Base-by-base conservation (phyloP, 2,329 filamentous ascomycete species). In the Aspergillus alliaceus region DNA sequence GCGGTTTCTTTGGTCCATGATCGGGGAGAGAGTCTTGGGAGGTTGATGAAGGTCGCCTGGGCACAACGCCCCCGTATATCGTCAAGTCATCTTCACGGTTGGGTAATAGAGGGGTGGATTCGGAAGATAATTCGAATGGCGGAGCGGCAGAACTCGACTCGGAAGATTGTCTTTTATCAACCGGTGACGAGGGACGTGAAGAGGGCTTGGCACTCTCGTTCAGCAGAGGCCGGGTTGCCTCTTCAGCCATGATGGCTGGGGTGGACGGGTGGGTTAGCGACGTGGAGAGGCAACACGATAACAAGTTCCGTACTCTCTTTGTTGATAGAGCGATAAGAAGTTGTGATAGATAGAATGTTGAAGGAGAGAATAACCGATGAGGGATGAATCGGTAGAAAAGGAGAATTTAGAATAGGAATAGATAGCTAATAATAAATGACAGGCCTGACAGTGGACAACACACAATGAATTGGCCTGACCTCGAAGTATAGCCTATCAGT, bases 101-200 rank as follows among this genome's bases (percentile, higher is more conserved):
- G 29, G 68, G 65, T 15, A 79, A 66, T 15, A 79, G 71, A 24
- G 77, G 77, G 25, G 77, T 77, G 12, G 75, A 77, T 65, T 79
- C 77, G 20, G 75, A 76, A 9, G 74, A 71, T 15, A 74, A 56
- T 54, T 72, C 66, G 48, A 72, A 76, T 18, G 72, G 64, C 53
- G 52, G 63, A 24, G 51, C 59, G 47, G 58, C 55, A 35, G 60
- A 57, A 51, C 68, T 55, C 22, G 57, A 52, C 48, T 49, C 58
- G 53, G 62, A 51, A 37, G 60, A 53, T 34, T 53, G 49, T 39
- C 58, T 54, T 44, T 51, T 42, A 29, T 62, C 59, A 11, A 54
- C 57, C 5, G 62, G 63, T 15, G 57, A 50, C 37, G 62, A 50
- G 31, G 54, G 63, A 60, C 59, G 59, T 7, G 64, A 65, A 34